Percentiles rank a stretch among this genome's conserved stretches.
Conservation (phyloP, 345 rosid genomes). For the Linum lewisii region DNA sequence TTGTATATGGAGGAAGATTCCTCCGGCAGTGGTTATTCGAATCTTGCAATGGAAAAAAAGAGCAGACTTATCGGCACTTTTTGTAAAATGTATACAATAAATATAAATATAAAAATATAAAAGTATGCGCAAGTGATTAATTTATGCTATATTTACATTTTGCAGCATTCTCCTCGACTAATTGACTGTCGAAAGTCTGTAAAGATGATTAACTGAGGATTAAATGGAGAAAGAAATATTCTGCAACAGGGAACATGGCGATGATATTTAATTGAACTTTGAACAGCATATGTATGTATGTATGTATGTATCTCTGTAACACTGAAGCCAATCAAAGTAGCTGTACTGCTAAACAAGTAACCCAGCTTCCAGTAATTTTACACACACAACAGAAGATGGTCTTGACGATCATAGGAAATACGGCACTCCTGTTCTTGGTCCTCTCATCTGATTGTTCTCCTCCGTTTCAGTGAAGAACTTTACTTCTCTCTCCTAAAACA, state of each 20-base stretch:
- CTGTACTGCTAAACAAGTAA: not conserved
- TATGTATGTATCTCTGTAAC: not conserved
- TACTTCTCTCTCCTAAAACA: constrained; percentile 83
- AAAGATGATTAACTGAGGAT: not conserved
- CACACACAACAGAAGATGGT: not conserved
- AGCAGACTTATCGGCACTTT: no score
- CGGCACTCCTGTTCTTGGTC: constrained; percentile 97
- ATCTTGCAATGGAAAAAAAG: no score
- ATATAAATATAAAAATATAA: no score
- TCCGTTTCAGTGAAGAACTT: constrained; percentile 97
- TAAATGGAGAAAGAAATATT: not conserved
- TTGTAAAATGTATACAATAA: no score
- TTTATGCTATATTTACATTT: no score
- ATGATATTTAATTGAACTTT: not conserved
- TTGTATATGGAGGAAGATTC: no score
- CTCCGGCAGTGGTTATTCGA: no score
- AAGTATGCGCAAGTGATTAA: no score
- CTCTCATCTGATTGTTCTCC: constrained; percentile 99
- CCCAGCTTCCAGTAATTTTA: not conserved
- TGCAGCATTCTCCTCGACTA: no score
- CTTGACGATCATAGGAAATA: constrained; percentile 56
- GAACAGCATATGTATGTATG: no score
- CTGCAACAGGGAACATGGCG: not conserved
- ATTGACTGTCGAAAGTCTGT: not conserved
- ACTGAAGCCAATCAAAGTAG: not conserved